Conservation (phyloP, 2,329 filamentous ascomycete species). For the Sporothrix variecibatus region DNA sequence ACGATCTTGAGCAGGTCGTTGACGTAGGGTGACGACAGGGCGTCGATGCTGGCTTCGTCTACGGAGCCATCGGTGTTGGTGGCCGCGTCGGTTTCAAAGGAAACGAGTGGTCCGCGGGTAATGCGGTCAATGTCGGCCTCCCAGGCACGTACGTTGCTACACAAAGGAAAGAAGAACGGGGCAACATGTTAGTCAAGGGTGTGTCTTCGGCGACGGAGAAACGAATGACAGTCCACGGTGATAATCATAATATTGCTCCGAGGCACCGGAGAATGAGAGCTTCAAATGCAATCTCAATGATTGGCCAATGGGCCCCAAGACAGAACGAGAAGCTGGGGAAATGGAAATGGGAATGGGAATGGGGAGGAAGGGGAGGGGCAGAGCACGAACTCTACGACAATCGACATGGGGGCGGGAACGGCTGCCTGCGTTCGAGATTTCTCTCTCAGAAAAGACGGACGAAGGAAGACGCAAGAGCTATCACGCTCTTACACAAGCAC, state of each 20-base stretch:
- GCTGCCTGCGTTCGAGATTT: conserved; percentile 20
- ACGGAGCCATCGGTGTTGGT: conserved; percentile 12
- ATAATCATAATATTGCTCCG: neutral
- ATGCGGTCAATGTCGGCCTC: conserved; percentile 63
- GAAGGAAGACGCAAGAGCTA: neutral
- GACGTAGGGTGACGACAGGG: conserved; percentile 55
- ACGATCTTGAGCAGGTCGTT: conserved; percentile 67
- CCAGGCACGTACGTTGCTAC: conserved; percentile 33
- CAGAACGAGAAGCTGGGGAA: neutral
- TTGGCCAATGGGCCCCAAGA: neutral
- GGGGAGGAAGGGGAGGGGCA: neutral
- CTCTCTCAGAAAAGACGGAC: neutral
- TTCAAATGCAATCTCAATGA: neutral
- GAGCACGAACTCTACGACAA: conserved; percentile 50
- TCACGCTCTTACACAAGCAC: neutral
- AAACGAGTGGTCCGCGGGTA: conserved; percentile 49
- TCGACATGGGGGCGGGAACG: conserved; percentile 43
- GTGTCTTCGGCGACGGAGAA: neutral
- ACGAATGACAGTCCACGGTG: neutral
- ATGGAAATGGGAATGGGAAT: neutral
- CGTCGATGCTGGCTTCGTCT: conserved; percentile 39
- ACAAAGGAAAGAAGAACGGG: neutral
- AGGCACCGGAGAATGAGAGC: neutral
- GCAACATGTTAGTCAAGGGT: conserved; percentile 14
- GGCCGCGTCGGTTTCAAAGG: conserved; percentile 31